Evolutionary conservation across 352 stramenopile genomes (phyloP).

Genomic region (Peronosclerospora sorghi): DNA sequence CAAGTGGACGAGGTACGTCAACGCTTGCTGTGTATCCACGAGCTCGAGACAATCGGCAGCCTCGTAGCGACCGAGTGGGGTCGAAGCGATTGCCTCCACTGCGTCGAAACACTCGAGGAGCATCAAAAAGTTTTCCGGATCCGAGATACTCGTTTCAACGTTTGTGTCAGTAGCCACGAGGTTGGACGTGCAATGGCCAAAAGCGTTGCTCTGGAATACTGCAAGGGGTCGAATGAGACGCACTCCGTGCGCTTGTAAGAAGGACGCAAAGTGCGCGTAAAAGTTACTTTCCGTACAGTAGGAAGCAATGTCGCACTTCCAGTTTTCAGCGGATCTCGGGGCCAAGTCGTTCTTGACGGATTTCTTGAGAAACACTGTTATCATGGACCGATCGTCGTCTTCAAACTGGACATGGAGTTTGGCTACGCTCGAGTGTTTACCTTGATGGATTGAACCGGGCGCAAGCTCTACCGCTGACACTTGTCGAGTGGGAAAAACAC

Average conservation of each 20-base stretch:
- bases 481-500: slow-evolving; percentile 14
- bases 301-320: slow-evolving; percentile 44
- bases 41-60: slow-evolving; percentile 26
- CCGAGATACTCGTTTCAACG: slow-evolving; percentile 4
- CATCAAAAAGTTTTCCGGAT: slow-evolving; percentile 36
- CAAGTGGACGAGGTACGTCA: slow-evolving; percentile 38
- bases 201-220: slow-evolving; percentile 29
- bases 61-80: slow-evolving; percentile 14
- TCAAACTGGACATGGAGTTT: slow-evolving; percentile 23
- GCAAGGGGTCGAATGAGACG: slow-evolving; percentile 33
- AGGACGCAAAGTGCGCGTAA: slow-evolving; percentile 35
- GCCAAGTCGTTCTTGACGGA: slow-evolving; percentile 45
- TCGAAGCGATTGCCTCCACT: neutral
- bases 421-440: slow-evolving; percentile 45
- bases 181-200: slow-evolving; percentile 5
- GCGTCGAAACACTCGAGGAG: slow-evolving; percentile 36
- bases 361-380: slow-evolving; percentile 54
- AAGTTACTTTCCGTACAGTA: slow-evolving; percentile 51
- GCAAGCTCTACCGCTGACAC: slow-evolving; percentile 18
- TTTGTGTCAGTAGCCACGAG: slow-evolving; percentile 2
- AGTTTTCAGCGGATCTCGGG: slow-evolving; percentile 27
- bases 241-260: slow-evolving; percentile 21
- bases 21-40: slow-evolving; percentile 25
- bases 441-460: slow-evolving; percentile 23
- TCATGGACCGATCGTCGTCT: slow-evolving; percentile 3